phyloP scores from a whole-genome alignment of 2,329 filamentous ascomycete species.

The Paraconiothyrium brasiliense region DNA sequence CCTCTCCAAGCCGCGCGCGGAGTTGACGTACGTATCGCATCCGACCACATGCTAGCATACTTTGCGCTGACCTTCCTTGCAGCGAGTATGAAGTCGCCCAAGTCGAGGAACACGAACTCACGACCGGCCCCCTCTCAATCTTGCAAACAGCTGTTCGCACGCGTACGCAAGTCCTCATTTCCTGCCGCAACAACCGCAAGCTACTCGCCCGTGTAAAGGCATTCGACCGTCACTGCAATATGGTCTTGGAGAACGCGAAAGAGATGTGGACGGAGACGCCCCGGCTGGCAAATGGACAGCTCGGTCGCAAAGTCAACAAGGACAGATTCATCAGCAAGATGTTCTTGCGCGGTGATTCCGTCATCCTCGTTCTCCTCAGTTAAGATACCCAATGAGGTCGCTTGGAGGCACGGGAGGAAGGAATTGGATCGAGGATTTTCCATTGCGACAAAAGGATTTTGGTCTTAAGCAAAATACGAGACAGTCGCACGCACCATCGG shows the following conservation, averaged over 20 bases:
- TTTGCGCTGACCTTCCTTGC: constrained; percentile 31
- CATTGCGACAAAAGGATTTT: constrained; percentile 34
- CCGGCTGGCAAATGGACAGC: constrained; percentile 81
- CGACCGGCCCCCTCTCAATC: constrained; percentile 84
- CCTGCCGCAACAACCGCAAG: constrained; percentile 98
- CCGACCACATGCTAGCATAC: constrained; percentile 6
- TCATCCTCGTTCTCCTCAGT: constrained; percentile 86
- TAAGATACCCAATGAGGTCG: constrained; percentile 50
- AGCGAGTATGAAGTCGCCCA: constrained; percentile 92
- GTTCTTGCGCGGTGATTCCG: constrained; percentile 88
- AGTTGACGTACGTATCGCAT: constrained; percentile 79
- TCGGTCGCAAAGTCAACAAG: constrained; percentile 92
- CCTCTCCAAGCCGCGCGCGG: constrained; percentile 84
- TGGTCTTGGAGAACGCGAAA: constrained; percentile 97
- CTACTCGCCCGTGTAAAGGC: constrained; percentile 96
- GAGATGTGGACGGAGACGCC: constrained; percentile 99
- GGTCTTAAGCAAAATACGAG: constrained; percentile 45
- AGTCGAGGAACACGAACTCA: constrained; percentile 81
- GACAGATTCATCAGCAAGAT: constrained; percentile 98
- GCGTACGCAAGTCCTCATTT: constrained; percentile 95
- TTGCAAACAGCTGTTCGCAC: constrained; percentile 95
- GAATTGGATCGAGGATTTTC: constrained; percentile 15
- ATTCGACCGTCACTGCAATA: constrained; percentile 98
- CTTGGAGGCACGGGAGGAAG: neutral
- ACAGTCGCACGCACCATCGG: constrained; percentile 35